Percentiles rank a stretch among this genome's conserved stretches.
Conservation (phyloP, 2,329 filamentous ascomycete genomes). For the Arthrobotrys conoides region DNA sequence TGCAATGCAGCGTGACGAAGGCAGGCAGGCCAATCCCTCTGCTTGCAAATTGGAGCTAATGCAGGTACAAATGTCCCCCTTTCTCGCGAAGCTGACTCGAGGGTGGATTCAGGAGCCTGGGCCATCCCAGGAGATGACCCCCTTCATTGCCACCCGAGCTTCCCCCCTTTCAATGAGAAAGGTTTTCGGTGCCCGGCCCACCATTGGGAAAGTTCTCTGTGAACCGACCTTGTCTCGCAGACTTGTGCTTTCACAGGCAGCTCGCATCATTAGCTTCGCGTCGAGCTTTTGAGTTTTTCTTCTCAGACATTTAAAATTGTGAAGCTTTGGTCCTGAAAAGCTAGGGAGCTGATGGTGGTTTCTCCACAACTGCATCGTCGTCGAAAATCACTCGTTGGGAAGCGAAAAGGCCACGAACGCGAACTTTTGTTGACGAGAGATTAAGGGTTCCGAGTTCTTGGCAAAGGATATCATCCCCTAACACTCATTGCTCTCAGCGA, state of each 20-base stretch:
- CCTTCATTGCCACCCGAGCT: constrained; percentile 52
- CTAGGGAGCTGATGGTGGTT: constrained; percentile 19
- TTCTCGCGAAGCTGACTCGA: constrained; percentile 41
- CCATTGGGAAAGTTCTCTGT: constrained; percentile 21
- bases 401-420: constrained; percentile 40
- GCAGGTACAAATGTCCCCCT: constrained; percentile 49
- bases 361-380: constrained; percentile 22
- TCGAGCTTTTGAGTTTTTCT: constrained; percentile 43
- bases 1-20: constrained; percentile 54
- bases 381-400: constrained; percentile 50
- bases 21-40: constrained; percentile 38
- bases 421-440: constrained; percentile 49
- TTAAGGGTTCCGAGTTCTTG: constrained; percentile 46
- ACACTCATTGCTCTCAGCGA: constrained; percentile 17
- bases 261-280: constrained; percentile 42
- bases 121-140: constrained; percentile 44
- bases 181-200: constrained; percentile 53
- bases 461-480: constrained; percentile 30
- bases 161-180: constrained; percentile 51
- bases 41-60: constrained; percentile 56
- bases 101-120: constrained; percentile 31
- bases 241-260: constrained; percentile 38
- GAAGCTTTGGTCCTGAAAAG: constrained; percentile 28
- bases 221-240: constrained; percentile 34
- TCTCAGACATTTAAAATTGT: constrained; percentile 54